A percentile compares a stretch with the other conserved stretches of the same genome.
Conservation (phyloP, 2,329 filamentous ascomycete genomes). For the Pseudogymnoascus sp. region DNA sequence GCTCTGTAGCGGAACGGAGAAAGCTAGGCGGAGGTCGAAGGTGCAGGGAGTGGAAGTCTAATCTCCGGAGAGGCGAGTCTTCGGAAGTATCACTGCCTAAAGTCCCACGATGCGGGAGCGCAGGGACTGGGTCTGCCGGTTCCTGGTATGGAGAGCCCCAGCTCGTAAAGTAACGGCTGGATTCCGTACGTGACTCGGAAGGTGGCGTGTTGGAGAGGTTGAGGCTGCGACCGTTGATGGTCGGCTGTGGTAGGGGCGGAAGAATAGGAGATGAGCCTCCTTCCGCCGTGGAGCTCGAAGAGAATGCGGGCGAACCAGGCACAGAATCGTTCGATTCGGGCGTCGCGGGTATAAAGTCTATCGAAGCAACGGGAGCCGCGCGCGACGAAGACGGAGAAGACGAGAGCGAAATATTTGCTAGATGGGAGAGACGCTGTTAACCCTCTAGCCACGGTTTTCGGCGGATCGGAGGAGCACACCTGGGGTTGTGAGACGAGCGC, state of each 20-base stretch:
- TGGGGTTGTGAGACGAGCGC: conserved; percentile 53
- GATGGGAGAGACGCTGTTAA: conserved; percentile 10
- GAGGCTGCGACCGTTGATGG: conserved; percentile 45
- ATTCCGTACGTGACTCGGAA: conserved; percentile 26
- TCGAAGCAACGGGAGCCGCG: conserved; percentile 54
- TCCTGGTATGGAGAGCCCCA: conserved; percentile 88
- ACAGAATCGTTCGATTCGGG: background rate
- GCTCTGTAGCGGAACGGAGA: conserved; percentile 28
- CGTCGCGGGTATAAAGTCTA: conserved; percentile 38
- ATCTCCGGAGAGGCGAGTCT: conserved; percentile 51
- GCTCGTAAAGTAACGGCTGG: conserved; percentile 55
- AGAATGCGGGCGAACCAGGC: conserved; percentile 49
- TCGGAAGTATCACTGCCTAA: conserved; percentile 52
- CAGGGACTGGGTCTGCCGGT: conserved; percentile 44
- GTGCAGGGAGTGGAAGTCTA: conserved; percentile 40
- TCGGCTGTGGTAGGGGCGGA: conserved; percentile 49
- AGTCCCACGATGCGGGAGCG: conserved; percentile 37
- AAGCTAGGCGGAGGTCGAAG: conserved; percentile 43
- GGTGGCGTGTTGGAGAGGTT: conserved; percentile 45
- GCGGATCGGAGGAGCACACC: conserved; percentile 24
- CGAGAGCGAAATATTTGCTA: conserved; percentile 24
- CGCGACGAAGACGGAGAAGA: conserved; percentile 33
- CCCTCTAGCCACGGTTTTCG: background rate
- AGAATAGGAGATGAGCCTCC: conserved; percentile 49
- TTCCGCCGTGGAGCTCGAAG: conserved; percentile 52